Evolutionary conservation across 1,284 basidiomycete species (phyloP), one percentile per base, ranked within the genome.

Genomic region (Cryptococcus sp.): DNA sequence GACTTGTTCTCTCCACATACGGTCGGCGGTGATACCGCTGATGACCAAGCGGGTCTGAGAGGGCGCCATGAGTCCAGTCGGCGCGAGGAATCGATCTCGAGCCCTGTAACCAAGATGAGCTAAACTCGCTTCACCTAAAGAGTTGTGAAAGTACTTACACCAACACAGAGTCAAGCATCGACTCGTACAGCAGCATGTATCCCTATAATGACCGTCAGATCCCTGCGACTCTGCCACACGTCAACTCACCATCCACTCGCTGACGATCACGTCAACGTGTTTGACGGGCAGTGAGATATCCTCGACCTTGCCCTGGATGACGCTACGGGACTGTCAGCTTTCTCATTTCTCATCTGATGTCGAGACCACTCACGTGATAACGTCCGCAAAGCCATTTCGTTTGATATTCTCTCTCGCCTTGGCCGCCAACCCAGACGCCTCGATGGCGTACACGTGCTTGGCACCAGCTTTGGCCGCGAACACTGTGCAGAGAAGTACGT

Each of bases 151-250:
- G 16, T 6, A 68, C 70, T 56, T 43, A 71, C 72, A 82, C 80
- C 11, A 99, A 81, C 6, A 98, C 95, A 0, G 93, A 96, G 75
- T 97, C 94, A 23, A 98, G 84, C 95, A 98, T 98, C 47, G 89
- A 91, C 78, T 99, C 95, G 78, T 98, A 98, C 22, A 96, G 83
- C 23, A 93, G 81, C 39, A 89, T 89, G 72, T 93, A 93, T 4
- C 91, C 79, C 74, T 76, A 50, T 3, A 25, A 43, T 20, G 27
- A 57, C 40, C 20, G 15, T 25, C 11, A 51, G n/a, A 16, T 45
- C 41, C 39, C 41, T 27, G 40, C 8, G 16, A 41, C 17, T 25
- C 2, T 22, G 47, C 30, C 45, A 43, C 25, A 55, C 23, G 47
- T 3, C 3, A 17, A 62, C 73, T 64, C 59, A 76, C 91, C 95